Percentiles rank a stretch among this genome's conserved stretches.
These are phyloP conservation scores for Pholiota conissans DNA, from an alignment of 768 basidiomycete genomes.

Conservation along the genomic window DNA sequence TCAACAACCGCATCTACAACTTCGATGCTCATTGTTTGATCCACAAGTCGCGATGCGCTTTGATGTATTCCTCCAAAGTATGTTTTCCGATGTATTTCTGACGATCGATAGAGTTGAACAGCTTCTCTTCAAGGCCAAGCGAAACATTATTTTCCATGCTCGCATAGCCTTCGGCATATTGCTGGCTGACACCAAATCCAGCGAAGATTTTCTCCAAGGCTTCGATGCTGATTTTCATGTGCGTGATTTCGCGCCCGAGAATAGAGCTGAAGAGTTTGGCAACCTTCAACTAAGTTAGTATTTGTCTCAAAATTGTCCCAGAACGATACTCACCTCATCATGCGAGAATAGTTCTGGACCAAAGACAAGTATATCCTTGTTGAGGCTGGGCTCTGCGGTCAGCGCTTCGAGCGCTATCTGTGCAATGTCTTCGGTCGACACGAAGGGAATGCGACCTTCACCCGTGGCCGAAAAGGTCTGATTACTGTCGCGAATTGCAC, in stretches of 20 bases:
- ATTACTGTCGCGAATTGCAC: conserved; percentile 12
- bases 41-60: conserved; percentile 20
- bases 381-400: conserved; percentile 7
- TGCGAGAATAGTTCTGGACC: conserved; percentile 27
- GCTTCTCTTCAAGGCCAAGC: conserved; percentile 22
- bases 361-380: conserved; percentile 17
- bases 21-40: neutral
- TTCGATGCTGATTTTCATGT: conserved; percentile 13
- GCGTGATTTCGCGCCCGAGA: conserved; percentile 18
- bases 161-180: conserved; percentile 17
- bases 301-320: neutral
- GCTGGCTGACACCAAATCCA: conserved; percentile 2
- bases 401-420: conserved; percentile 24
- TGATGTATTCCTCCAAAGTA: conserved; percentile 23
- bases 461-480: conserved; percentile 16
- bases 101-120: conserved; percentile 12
- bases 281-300: conserved; percentile 5
- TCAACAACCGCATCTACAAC: neutral
- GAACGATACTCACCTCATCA: conserved; percentile 14
- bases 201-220: conserved; percentile 2
- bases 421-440: conserved; percentile 28
- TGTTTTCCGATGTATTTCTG: conserved; percentile 23
- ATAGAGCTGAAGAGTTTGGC: conserved; percentile 12
- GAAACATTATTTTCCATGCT: conserved; percentile 17
- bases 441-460: conserved; percentile 21